Evolutionary conservation across 768 basidiomycete species (phyloP), one percentile per base, ranked within the genome.

Genomic region (Strobilomyces dryophilus): DNA sequence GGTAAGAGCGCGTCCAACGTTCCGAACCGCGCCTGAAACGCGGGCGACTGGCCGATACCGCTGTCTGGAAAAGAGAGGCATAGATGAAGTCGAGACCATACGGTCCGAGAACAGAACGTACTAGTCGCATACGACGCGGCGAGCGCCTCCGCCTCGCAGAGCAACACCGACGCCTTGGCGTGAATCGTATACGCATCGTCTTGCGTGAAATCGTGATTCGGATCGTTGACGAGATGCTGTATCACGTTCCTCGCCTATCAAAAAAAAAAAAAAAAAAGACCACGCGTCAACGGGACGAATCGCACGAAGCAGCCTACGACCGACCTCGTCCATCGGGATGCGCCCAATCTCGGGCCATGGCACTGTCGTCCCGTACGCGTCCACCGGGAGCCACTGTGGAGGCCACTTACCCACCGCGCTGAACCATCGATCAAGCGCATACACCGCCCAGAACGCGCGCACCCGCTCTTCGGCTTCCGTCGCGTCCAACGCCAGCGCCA

Each of bases 11-110:
- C 62, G 29, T 29, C 29, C 29, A 29, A 6, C 29, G 73, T 74
- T 39, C 69, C 70, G 20, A 82, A 80, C 8, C 75, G 73, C 14
- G 68, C 63, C 24, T 69, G 69, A 50, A 79, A 79, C 5, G 72
- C 66, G 50, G 74, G 65, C 26, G 71, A 68, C 51, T 81, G 79
- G 29, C 72, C 63, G 40, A 69, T 65, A 9, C 71, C 62, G 61
- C 73, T 72, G 47, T 76, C 80, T 81, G 44, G 10, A 57, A 24
- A 47, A 45, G 31, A 11, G 8, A 8, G 7, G 29, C 29, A n/a
- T 20, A 4, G 34, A n/a, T 14, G 9, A 14, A 5, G 8, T 12
- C 11, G 9, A 7, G 39, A 12, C 32, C 37, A 45, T 26, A 31
- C 14, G 51, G 44, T 6, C 32, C 18, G 12, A 39, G 9, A 3